Conservation (phyloP, 257 asterid genomes). For the Capsicum rhomboideum region DNA sequence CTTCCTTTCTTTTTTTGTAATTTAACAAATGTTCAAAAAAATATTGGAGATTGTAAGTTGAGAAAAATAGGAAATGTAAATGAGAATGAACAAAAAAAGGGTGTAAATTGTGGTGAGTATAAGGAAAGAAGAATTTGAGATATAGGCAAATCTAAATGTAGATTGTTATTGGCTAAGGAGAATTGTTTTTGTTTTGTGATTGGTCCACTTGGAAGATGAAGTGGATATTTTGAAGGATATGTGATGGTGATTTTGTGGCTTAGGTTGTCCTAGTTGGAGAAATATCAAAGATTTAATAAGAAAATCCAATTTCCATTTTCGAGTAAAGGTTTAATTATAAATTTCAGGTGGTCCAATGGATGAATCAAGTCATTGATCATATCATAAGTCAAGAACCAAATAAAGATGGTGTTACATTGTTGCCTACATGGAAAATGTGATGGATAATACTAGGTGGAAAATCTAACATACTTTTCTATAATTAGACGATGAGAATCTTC, state of each 20-base stretch:
- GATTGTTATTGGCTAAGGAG: conserved; percentile 47
- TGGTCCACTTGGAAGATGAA: conserved; percentile 60
- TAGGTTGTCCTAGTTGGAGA: conserved; percentile 1
- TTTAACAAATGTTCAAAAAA: not conserved
- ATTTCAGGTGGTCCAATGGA: too few species aligned
- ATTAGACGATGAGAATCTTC: too few species aligned
- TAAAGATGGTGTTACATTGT: too few species aligned
- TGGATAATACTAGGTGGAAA: too few species aligned
- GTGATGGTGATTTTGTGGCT: conserved; percentile 28
- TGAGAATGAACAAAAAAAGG: not conserved
- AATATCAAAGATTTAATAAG: not conserved
- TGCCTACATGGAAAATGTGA: too few species aligned
- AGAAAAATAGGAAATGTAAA: not conserved
- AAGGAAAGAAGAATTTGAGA: conserved; percentile 30
- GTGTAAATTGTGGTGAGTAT: conserved; percentile 10
- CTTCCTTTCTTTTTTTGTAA: not conserved
- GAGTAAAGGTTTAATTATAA: not conserved
- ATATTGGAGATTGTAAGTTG: not conserved
- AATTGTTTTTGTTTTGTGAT: conserved; percentile 11
- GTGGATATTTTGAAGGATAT: conserved; percentile 27
- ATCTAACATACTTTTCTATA: too few species aligned
- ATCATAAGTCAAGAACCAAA: too few species aligned
- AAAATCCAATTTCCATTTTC: not conserved
- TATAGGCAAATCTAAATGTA: conserved; percentile 52
- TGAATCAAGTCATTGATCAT: too few species aligned